phyloP scores from a whole-genome alignment of 768 basidiomycete genomes.

The Boletus barrowsii region DNA sequence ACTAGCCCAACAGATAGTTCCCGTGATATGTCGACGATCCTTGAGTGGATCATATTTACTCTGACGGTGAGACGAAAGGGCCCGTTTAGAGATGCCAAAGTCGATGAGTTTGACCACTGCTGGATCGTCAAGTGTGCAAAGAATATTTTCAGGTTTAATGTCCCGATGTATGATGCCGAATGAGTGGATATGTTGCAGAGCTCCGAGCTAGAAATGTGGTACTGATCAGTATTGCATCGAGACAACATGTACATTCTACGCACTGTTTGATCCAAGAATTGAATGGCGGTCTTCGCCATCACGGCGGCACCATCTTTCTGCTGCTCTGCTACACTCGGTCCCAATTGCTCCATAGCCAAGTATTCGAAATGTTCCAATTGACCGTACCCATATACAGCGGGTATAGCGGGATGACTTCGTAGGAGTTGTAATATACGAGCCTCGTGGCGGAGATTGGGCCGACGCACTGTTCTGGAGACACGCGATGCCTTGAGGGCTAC shows the following conservation, averaged over 20 bases:
- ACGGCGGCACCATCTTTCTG: not conserved
- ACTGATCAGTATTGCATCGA: not conserved
- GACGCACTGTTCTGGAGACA: not conserved
- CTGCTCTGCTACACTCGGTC: not conserved
- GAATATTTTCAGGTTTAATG: constrained; percentile 1
- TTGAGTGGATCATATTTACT: not conserved
- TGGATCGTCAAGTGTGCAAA: not conserved
- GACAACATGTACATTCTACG: not conserved
- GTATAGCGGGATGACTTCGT: not conserved
- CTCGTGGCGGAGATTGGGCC: constrained; percentile 1
- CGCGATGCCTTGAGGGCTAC: not conserved
- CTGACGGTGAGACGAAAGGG: not conserved
- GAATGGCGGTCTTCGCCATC: not conserved
- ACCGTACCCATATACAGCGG: not conserved
- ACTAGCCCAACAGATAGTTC: constrained; percentile 2
- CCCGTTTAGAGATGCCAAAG: constrained; percentile 5
- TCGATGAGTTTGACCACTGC: constrained; percentile 1
- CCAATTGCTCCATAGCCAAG: not conserved
- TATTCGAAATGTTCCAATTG: constrained; percentile 2
- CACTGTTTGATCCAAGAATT: not conserved
- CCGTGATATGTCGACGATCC: not conserved
- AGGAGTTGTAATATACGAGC: not conserved
- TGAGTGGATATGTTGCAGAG: not conserved
- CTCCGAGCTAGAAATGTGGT: not conserved
- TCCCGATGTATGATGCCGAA: constrained; percentile 1